Percentiles rank a stretch among this genome's conserved stretches.
Evolutionary conservation across 2,329 filamentous ascomycete species (phyloP).

Genomic region (Lasiodiplodia sp.): DNA sequence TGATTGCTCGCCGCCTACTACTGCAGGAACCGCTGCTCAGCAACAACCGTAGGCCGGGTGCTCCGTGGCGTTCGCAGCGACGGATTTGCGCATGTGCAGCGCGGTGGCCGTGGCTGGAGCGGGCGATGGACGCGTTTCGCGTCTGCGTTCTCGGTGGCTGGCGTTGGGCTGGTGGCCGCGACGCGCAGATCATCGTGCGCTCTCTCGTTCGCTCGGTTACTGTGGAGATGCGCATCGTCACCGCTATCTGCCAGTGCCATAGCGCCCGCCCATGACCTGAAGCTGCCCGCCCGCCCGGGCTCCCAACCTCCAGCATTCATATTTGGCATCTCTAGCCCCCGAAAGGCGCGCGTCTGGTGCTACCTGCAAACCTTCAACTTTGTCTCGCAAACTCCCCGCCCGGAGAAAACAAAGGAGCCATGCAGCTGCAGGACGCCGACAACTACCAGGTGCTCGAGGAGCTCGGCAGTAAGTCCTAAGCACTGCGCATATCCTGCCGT

Average conservation of each 20-base stretch:
- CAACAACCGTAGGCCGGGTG: conserved; percentile 1
- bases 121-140: background rate
- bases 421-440: conserved; percentile 64
- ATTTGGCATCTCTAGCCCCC: conserved; percentile 22
- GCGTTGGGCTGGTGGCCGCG: conserved; percentile 24
- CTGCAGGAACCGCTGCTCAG: conserved; percentile 16
- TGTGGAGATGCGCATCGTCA: conserved; percentile 29
- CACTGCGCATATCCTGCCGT: background rate
- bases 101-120: background rate
- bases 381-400: conserved; percentile 6
- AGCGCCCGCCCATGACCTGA: conserved; percentile 14
- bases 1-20: background rate
- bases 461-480: conserved; percentile 77
- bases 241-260: conserved; percentile 25
- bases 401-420: conserved; percentile 43
- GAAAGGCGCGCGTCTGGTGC: conserved; percentile 14
- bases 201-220: conserved; percentile 22
- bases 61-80: background rate
- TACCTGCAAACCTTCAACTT: conserved; percentile 9
- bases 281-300: conserved; percentile 12
- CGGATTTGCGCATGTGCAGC: background rate
- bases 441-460: conserved; percentile 97
- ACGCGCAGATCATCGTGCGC: conserved; percentile 26
- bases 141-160: conserved; percentile 18
- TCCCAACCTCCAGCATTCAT: conserved; percentile 27